Evolutionary conservation across 371 early-diverging fungal genomes (phyloP).

Genomic region (Lichtheimia hyalospora): DNA sequence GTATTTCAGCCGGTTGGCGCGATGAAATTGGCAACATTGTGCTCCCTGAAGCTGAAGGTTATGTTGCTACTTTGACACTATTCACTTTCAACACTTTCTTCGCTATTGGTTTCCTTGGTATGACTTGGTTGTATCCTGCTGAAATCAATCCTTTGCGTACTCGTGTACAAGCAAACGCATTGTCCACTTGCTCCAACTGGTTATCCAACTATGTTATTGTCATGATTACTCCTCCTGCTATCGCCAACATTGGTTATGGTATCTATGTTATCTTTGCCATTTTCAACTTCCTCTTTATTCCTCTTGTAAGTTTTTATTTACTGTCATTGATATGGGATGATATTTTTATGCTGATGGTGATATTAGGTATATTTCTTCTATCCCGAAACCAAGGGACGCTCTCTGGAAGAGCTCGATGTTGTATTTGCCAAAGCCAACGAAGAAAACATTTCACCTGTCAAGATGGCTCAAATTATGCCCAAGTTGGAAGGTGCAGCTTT

Average conservation of each 20-base stretch:
- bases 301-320: constrained; percentile 11
- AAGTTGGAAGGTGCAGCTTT: constrained; percentile 12
- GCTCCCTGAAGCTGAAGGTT: constrained; percentile 14
- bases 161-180: constrained; percentile 30
- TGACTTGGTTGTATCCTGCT: constrained; percentile 48
- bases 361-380: constrained; percentile 44
- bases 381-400: constrained; percentile 78
- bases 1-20: constrained; percentile 7
- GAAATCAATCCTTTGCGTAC: constrained; percentile 49
- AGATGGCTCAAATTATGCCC: constrained; percentile 16
- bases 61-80: constrained; percentile 36
- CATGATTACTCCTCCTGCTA: constrained; percentile 28
- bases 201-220: constrained; percentile 39
- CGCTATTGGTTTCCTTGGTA: constrained; percentile 63
- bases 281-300: constrained; percentile 29
- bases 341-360: not conserved
- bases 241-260: constrained; percentile 30
- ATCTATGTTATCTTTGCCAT: constrained; percentile 46
- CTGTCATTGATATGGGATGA: not conserved
- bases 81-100: constrained; percentile 50
- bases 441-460: constrained; percentile 16
- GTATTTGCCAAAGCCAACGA: constrained; percentile 30
- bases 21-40: constrained; percentile 13
- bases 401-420: constrained; percentile 59
- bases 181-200: constrained; percentile 64